Base-by-base conservation (phyloP, 257 asterid species). In the Misopates orontium region DNA sequence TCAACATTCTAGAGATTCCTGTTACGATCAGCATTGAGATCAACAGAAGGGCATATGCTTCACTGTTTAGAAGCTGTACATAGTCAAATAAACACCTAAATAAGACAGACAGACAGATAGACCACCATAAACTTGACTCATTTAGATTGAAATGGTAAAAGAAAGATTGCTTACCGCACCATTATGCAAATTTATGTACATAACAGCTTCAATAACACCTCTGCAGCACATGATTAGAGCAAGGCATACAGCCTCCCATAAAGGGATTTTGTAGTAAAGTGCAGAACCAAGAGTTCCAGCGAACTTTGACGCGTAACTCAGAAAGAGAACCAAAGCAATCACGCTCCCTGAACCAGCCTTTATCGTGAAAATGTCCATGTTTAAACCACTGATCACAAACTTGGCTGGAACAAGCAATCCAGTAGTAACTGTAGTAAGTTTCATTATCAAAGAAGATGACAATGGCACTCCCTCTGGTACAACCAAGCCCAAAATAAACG, bases 161-260 rank as follows among this genome's bases (percentile, higher is more conserved):
- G 42, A 31, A 13, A 45, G 57, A 20, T 3, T 19, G 17, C 70
- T 8, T 71, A 84, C 91, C 82, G 81, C 81, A 14, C 76, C 75
- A 45, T 79, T 87, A 59, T 25, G 71, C 75, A 84, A 11, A 42
- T 66, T 61, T 62, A 82, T 71, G 50, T 77, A 87, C 1, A 70
- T 55, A 22, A 81, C 60, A 44, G 77, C 76, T 68, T 88, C 96
- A 11, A 85, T 60, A 25, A 79, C 74, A 36, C 96, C 96, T 63
- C 69, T 85, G 65, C 90, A 74, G 40, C 89, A 80, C 88, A 85
- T 76, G 48, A 88, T 64, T 23, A 85, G 81, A 68, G 82, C 73
- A 28, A 85, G 85, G 56, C 81, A n/a, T 1, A 77, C 15, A 2
- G 90, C 85, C n/a, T 85, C 90, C 63, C 56, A 53, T 0, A 69